phyloP scores from a whole-genome alignment of 352 stramenopile genomes.

The Globisporangium megalacanthum region DNA sequence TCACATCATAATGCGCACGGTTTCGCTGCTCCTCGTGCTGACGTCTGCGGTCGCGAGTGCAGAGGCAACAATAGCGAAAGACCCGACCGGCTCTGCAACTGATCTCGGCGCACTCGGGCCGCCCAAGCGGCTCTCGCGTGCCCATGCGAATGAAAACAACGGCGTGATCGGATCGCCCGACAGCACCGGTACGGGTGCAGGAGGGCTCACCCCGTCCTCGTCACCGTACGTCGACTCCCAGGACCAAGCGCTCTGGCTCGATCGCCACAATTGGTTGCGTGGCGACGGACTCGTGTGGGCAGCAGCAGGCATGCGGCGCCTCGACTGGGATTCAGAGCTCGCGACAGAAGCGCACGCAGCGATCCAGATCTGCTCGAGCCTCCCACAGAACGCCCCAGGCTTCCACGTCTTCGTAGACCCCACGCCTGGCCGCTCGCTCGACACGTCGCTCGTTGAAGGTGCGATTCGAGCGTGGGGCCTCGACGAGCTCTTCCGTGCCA shows the following conservation, averaged over 20 bases:
- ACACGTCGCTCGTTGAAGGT: slow-evolving; percentile 10
- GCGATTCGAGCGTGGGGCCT: slow-evolving; percentile 13
- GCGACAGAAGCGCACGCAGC: slow-evolving; percentile 6
- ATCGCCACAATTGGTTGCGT: slow-evolving; percentile 16
- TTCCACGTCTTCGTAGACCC: slow-evolving; percentile 12
- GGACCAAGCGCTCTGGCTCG: slow-evolving; percentile 14
- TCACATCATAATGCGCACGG: too few species aligned
- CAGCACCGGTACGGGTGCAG: background rate
- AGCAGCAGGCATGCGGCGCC: slow-evolving; percentile 5
- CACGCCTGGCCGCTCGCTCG: slow-evolving; percentile 7
- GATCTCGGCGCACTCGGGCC: too few species aligned
- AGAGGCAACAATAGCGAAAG: too few species aligned
- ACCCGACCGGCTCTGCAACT: too few species aligned
- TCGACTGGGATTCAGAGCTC: slow-evolving; percentile 11
- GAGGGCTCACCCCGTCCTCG: slow-evolving; percentile 1
- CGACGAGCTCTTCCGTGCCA: slow-evolving; percentile 8
- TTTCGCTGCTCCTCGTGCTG: too few species aligned
- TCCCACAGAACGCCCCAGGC: background rate
- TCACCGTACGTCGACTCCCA: background rate
- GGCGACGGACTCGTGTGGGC: slow-evolving; percentile 13
- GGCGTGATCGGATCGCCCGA: too few species aligned
- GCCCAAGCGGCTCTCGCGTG: background rate
- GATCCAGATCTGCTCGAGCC: slow-evolving; percentile 8
- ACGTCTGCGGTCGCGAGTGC: too few species aligned
- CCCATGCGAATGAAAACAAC: slow-evolving; percentile 2